These are phyloP conservation scores for Emmonsiellopsis sp. DNA, from an alignment of 2,329 filamentous ascomycete species.

Conservation along the genomic window DNA sequence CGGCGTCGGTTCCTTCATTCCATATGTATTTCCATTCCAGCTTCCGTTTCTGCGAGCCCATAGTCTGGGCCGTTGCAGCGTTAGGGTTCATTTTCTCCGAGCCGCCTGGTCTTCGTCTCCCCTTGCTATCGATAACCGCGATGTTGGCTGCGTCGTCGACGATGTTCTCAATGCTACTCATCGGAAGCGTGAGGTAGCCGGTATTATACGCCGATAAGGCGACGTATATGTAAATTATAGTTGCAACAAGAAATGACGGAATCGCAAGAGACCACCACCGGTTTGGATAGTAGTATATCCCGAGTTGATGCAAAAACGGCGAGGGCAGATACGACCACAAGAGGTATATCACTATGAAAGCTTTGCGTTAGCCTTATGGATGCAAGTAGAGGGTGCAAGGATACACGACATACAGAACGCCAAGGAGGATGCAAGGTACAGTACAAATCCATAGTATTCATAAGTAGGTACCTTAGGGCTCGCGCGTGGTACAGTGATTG, in stretches of 20 bases:
- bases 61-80: slow-evolving; percentile 31
- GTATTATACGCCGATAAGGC: slow-evolving; percentile 87
- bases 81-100: slow-evolving; percentile 33
- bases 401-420: slow-evolving; percentile 58
- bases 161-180: slow-evolving; percentile 75
- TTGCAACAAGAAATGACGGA: slow-evolving; percentile 80
- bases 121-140: slow-evolving; percentile 67
- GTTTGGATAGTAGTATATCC: slow-evolving; percentile 94
- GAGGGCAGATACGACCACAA: slow-evolving; percentile 87
- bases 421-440: slow-evolving; percentile 81
- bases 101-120: slow-evolving; percentile 42
- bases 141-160: slow-evolving; percentile 85
- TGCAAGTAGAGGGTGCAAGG: neutral
- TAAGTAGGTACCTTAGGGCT: slow-evolving; percentile 96
- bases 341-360: slow-evolving; percentile 46
- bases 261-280: slow-evolving; percentile 96
- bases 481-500: slow-evolving; percentile 65
- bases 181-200: slow-evolving; percentile 71
- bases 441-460: slow-evolving; percentile 97
- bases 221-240: slow-evolving; percentile 85
- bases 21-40: slow-evolving; percentile 73
- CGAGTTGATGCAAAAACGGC: slow-evolving; percentile 82
- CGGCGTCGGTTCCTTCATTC: slow-evolving; percentile 89
- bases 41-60: slow-evolving; percentile 32
- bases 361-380: neutral